Evolutionary conservation across 208 protist species (phyloP), one percentile per base, ranked within the genome.

Genomic region (Leishmania aethiopica): DNA sequence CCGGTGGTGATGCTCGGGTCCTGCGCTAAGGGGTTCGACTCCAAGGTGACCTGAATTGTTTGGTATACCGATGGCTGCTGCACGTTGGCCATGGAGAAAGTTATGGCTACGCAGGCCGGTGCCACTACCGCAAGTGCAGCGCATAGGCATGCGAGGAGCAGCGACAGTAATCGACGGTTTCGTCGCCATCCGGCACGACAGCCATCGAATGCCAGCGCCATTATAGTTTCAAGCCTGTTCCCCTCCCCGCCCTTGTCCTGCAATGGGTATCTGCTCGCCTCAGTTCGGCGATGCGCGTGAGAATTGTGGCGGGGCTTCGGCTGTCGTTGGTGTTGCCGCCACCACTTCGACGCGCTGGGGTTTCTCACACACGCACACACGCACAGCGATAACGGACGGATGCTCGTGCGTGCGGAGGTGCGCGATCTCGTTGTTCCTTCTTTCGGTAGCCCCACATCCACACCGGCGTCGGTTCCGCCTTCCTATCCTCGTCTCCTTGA

Each of bases 1-100:
- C 88, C 88, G 0, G 76, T 87, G 55, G 78, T 80, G 80, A 98
- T 94, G 35, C 64, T 78, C 25, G 90, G 90, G 47, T 96, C 93
- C 2, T 79, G 82, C 22, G 78, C 69, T 45, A 93, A 77, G n/a
- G 86, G 80, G 82, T 93, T 96, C 40, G 92, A 94, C 53, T 77
- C 74, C 67, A 98, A 87, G 35, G 69, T 83, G 5, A 98, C 3
- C 64, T 91, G 84, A 15, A 94, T 82, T 0, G 91, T 91, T 79
- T 97, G 94, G 81, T 96, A 96, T n/a, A 98, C 70, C 7, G 94
- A 96, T 4, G 95, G 84, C 66, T 96, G 82, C 57, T 82, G 77
- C n/a, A 93, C 90, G 80, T 96, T 96, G 32, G 89, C 80, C 3
- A 89, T 86, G 64, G 79, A 78, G 75, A 97, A 98, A 32, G 80